Evolutionary conservation across 352 stramenopile species (phyloP).

Genomic region (Thalassiosira hispida): DNA sequence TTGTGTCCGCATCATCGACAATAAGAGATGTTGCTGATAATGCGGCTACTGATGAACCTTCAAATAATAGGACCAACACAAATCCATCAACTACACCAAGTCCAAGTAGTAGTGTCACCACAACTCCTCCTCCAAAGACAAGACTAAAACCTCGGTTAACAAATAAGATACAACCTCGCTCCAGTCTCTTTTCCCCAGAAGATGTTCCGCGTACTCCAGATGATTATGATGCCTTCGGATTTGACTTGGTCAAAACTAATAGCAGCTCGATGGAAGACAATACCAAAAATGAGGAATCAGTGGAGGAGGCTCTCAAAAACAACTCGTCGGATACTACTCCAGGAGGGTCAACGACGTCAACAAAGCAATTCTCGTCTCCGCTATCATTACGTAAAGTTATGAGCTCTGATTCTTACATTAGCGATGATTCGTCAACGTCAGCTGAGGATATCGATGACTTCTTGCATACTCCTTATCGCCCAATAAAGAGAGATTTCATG

Average conservation of each 20-base stretch:
- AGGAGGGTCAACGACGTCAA: not conserved
- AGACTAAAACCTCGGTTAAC: not conserved
- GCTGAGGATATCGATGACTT: not conserved
- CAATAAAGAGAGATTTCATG: not conserved
- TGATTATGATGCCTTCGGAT: slow-evolving; percentile 23
- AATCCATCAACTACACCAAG: not conserved
- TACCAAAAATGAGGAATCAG: not conserved
- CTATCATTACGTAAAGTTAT: not conserved
- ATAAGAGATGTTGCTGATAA: not conserved
- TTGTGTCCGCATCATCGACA: not conserved
- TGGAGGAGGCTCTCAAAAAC: not conserved
- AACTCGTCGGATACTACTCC: not conserved
- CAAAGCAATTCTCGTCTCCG: not conserved
- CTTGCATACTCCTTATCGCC: not conserved
- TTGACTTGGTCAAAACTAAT: slow-evolving; percentile 17
- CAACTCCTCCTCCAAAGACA: not conserved
- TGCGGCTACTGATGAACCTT: not conserved
- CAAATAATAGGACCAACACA: not conserved
- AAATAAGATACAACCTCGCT: slow-evolving; percentile 23
- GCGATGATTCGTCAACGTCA: slow-evolving; percentile 25
- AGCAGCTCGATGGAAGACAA: not conserved
- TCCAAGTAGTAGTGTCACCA: no score
- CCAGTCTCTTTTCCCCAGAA: slow-evolving; percentile 9
- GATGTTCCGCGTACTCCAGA: slow-evolving; percentile 25
- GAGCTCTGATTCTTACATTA: slow-evolving; percentile 21